These are phyloP conservation scores for Geoglossum cookeanum DNA, from an alignment of 2,329 filamentous ascomycete genomes.

Conservation along the genomic window DNA sequence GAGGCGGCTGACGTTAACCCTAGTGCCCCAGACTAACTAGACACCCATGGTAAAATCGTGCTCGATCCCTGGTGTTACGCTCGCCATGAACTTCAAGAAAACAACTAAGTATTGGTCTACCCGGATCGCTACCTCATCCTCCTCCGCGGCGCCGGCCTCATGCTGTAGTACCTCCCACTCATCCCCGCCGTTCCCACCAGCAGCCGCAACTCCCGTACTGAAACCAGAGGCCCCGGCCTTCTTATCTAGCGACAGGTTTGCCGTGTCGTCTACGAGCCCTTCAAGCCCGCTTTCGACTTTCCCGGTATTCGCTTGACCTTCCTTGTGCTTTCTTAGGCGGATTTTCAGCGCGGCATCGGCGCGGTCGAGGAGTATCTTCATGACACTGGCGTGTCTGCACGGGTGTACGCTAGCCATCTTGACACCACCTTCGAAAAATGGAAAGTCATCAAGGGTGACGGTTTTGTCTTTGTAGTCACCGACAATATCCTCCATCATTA, in stretches of 20 bases:
- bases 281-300: slow-evolving; percentile 49
- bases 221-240: slow-evolving; percentile 20
- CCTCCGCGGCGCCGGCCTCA: slow-evolving; percentile 36
- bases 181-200: slow-evolving; percentile 28
- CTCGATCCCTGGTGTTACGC: slow-evolving; percentile 90
- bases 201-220: slow-evolving; percentile 15
- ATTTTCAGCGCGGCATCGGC: slow-evolving; percentile 86
- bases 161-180: slow-evolving; percentile 44
- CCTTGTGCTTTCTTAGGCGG: slow-evolving; percentile 60
- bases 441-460: slow-evolving; percentile 92
- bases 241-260: slow-evolving; percentile 39
- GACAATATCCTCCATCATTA: slow-evolving; percentile 94
- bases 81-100: slow-evolving; percentile 73
- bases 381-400: slow-evolving; percentile 91
- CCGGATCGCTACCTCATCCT: slow-evolving; percentile 50
- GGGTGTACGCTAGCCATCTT: slow-evolving; percentile 97
- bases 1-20: neutral
- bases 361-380: slow-evolving; percentile 92
- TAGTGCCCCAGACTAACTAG: slow-evolving; percentile 24
- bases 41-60: slow-evolving; percentile 96
- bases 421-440: slow-evolving; percentile 74
- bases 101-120: slow-evolving; percentile 83
- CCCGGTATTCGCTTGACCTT: slow-evolving; percentile 27
- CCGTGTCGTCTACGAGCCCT: slow-evolving; percentile 66
- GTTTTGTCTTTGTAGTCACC: slow-evolving; percentile 98